These are phyloP conservation scores for Clonostachys rhizophaga DNA, from an alignment of 2,329 filamentous ascomycete genomes.

Conservation along the genomic window DNA sequence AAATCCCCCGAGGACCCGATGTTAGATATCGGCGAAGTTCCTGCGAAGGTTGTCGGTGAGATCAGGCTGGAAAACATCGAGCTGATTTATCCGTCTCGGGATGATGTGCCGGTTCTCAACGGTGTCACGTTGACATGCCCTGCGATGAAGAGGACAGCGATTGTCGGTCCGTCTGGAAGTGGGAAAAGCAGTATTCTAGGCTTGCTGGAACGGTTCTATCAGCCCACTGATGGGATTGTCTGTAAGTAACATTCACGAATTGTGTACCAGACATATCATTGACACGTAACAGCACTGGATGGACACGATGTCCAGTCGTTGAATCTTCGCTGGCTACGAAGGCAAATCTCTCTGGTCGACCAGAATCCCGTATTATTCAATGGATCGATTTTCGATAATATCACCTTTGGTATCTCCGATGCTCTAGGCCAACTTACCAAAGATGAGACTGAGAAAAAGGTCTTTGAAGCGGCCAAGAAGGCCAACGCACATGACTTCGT, in stretches of 20 bases:
- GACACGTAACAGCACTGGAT: constrained; percentile 48
- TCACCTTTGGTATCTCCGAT: constrained; percentile 84
- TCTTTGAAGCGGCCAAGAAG: constrained; percentile 34
- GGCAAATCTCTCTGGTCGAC: constrained; percentile 87
- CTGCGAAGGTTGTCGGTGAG: constrained; percentile 60
- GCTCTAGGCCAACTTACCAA: constrained; percentile 60
- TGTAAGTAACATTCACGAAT: constrained; percentile 20
- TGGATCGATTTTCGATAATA: constrained; percentile 85
- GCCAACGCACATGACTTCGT: constrained; percentile 44
- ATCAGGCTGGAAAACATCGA: constrained; percentile 80
- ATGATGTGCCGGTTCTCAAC: constrained; percentile 85
- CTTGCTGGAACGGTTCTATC: constrained; percentile 89
- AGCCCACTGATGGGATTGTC: constrained; percentile 76
- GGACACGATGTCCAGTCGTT: constrained; percentile 75
- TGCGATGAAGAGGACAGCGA: constrained; percentile 85
- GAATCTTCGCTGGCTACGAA: constrained; percentile 86
- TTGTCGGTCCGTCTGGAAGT: constrained; percentile 91
- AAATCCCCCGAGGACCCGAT: constrained; percentile 82
- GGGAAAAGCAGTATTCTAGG: constrained; percentile 95
- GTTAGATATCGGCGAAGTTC: constrained; percentile 66
- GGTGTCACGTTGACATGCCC: constrained; percentile 75
- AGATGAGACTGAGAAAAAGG: constrained; percentile 34
- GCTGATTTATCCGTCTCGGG: constrained; percentile 91
- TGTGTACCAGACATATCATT: too few relatives aligned
- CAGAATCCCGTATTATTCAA: constrained; percentile 91